Evolutionary conservation across 2,329 filamentous ascomycete genomes (phyloP).

Genomic region (Pseudogymnoascus sp.): DNA sequence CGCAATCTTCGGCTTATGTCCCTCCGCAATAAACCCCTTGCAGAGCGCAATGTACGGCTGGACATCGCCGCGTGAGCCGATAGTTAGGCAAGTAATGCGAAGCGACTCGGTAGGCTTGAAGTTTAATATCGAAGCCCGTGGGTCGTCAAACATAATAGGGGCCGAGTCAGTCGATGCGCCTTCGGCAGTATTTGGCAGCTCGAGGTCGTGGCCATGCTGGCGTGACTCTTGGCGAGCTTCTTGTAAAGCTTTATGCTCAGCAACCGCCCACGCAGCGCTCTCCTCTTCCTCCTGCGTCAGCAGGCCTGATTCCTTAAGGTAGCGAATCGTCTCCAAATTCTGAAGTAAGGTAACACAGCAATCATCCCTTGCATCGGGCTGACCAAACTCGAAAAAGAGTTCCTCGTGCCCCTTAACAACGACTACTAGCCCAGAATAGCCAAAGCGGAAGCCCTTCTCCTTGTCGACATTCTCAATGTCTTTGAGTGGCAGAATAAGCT

Average conservation of each 20-base stretch:
- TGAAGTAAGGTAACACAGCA: conserved; percentile 76
- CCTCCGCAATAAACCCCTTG: conserved; percentile 80
- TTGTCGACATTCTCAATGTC: conserved; percentile 92
- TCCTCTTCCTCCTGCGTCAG: conserved; percentile 61
- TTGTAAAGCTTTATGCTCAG: conserved; percentile 73
- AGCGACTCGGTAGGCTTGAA: conserved; percentile 79
- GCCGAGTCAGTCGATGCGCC: conserved; percentile 48
- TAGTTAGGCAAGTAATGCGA: conserved; percentile 86
- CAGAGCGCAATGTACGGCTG: conserved; percentile 96
- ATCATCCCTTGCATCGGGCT: conserved; percentile 73
- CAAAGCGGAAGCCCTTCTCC: conserved; percentile 88
- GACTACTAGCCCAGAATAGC: conserved; percentile 84
- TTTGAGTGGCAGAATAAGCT: conserved; percentile 80
- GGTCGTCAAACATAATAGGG: conserved; percentile 82
- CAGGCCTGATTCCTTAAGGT: conserved; percentile 60
- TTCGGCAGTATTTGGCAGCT: conserved; percentile 40
- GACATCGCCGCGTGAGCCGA: conserved; percentile 90
- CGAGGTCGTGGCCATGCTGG: conserved; percentile 43
- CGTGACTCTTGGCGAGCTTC: conserved; percentile 54
- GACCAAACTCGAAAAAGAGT: conserved; percentile 88
- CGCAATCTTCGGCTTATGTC: conserved; percentile 78
- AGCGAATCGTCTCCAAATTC: conserved; percentile 64
- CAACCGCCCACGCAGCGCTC: conserved; percentile 65
- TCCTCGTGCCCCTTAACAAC: conserved; percentile 92
- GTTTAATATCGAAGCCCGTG: conserved; percentile 76